phyloP scores from a whole-genome alignment of 106 monocot species.

The Hemerocallis citrina region DNA sequence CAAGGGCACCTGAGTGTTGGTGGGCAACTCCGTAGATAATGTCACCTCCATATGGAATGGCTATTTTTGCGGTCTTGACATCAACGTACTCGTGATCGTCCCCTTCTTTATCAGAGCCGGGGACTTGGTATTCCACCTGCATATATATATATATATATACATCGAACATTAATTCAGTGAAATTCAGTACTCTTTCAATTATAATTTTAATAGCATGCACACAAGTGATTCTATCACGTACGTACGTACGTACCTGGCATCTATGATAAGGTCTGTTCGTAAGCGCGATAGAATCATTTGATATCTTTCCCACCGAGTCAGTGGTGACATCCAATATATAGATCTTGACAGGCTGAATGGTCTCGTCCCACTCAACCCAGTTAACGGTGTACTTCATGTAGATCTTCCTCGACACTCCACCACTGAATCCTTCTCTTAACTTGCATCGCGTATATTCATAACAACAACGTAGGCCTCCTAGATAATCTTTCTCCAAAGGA shows the following conservation, averaged over 20 bases:
- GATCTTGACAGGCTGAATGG: conserved; percentile 58
- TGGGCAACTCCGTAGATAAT: conserved; percentile 72
- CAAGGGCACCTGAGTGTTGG: conserved; percentile 61
- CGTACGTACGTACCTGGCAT: conserved; percentile 13
- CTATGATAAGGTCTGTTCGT: not conserved
- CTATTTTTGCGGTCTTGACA: conserved; percentile 25
- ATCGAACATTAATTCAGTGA: not conserved
- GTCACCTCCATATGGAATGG: conserved; percentile 60
- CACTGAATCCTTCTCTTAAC: conserved; percentile 23
- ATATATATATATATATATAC: too few species aligned
- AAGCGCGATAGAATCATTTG: not conserved
- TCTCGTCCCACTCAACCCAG: conserved; percentile 61
- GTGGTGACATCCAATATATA: conserved; percentile 72
- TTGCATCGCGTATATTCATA: conserved; percentile 59
- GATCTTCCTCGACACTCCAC: conserved; percentile 23
- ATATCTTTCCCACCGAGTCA: conserved; percentile 7
- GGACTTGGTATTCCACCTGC: conserved; percentile 68
- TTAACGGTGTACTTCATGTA: conserved; percentile 63
- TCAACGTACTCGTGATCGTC: conserved; percentile 32
- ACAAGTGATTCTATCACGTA: too few species aligned
- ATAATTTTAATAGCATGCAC: not conserved
- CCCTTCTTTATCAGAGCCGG: conserved; percentile 21
- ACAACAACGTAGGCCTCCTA: conserved; percentile 69
- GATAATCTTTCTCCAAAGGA: conserved; percentile 26
- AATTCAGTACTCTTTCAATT: not conserved